Evolutionary conservation across 805 yeast genomes (phyloP), one percentile per base, ranked within the genome.

Genomic region (Phaffomyces thermotolerans): DNA sequence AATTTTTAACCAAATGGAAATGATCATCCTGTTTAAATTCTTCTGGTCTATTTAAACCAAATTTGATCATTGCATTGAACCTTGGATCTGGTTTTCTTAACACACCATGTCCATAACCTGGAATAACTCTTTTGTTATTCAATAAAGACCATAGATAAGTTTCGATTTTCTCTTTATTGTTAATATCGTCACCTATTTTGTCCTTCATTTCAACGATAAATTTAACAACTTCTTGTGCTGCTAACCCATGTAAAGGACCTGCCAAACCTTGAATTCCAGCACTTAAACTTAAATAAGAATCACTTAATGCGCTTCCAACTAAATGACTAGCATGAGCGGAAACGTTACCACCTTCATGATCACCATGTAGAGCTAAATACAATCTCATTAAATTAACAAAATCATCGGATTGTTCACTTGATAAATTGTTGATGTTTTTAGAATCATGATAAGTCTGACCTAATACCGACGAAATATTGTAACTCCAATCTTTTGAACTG

Each of bases 71-170:
- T 46, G 90, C 91, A 44, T 75, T 71, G 68, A 79, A 84, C 57
- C 93, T 74, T 48, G 93, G 93, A 65, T 84, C 93, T 40, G 91
- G 79, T 72, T 77, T 79, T 67, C 95, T 75, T 64, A 84, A 72
- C 41, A 84, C 93, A 43, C 93, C 93, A 64, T 84, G 95, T 39
- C 95, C 95, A 69, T 85, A 85, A 49, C 95, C 95, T 50, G 95
- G 95, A 50, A 84, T 80, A 48, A 84, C 93, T 58, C 89, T 75
- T 49, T 86, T 86, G 38, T 80, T 69, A 64, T 81, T 78, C 52
- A 84, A 72, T 41, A 83, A 68, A 34, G 72, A 71, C 93, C 93
- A 84, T 56, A 84, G 67, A 70, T 80, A 78, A 52, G 72, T 69
- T 64, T 76, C 79, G 52, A 84, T 80, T 56, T 76, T 73, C 45